A percentile compares a stretch with the other conserved stretches of the same genome.
Evolutionary conservation across 805 yeast genomes (phyloP).

Genomic region (Candida mattraensis): DNA sequence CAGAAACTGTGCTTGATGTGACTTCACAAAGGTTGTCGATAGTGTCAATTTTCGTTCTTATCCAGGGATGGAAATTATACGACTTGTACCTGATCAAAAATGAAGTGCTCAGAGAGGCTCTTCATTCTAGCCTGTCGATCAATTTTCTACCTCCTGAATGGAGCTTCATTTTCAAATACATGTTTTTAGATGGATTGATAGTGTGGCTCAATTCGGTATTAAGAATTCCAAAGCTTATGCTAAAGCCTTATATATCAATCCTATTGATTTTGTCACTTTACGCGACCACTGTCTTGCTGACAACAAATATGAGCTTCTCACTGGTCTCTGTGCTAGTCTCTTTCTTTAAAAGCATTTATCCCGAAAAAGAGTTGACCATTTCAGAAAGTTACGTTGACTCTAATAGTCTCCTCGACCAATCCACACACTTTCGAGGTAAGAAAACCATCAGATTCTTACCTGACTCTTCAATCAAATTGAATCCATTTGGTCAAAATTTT

Average conservation of each 20-base stretch:
- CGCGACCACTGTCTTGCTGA: constrained; percentile 52
- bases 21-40: constrained; percentile 75
- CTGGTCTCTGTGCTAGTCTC: constrained; percentile 29
- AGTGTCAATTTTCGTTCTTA: constrained; percentile 61
- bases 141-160: constrained; percentile 48
- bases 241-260: constrained; percentile 55
- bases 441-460: constrained; percentile 87
- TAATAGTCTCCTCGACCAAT: constrained; percentile 41
- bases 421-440: constrained; percentile 77
- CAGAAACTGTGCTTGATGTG: constrained; percentile 63
- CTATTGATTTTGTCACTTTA: constrained; percentile 47
- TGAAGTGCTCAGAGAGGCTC: constrained; percentile 27
- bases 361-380: constrained; percentile 34
- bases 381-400: constrained; percentile 36
- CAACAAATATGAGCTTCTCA: constrained; percentile 51
- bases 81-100: constrained; percentile 63
- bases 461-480: constrained; percentile 81
- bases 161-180: constrained; percentile 67
- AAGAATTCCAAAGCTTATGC: constrained; percentile 71
- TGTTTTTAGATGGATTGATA: constrained; percentile 68
- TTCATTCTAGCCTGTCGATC: constrained; percentile 26
- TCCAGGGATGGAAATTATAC: constrained; percentile 86
- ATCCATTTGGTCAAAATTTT: constrained; percentile 65
- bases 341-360: constrained; percentile 20
- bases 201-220: constrained; percentile 71